Conservation (phyloP, 371 early-diverging fungal genomes). For the Mortierella sp. region DNA sequence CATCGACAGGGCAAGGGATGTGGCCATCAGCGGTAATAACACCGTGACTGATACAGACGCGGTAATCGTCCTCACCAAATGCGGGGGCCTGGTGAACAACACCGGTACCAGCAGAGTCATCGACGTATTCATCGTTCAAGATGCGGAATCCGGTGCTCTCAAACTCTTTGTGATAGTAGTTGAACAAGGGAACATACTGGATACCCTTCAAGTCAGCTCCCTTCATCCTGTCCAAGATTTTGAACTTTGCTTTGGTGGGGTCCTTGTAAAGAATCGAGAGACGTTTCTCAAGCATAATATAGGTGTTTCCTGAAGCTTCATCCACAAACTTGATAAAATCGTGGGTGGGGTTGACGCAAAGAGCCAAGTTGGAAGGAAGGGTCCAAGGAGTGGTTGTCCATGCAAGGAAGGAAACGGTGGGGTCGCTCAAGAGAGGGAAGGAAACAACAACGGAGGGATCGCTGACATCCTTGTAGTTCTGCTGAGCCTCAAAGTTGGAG, state of each 20-base stretch:
- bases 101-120: slow-evolving; percentile 98
- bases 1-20: slow-evolving; percentile 97
- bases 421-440: slow-evolving; percentile 94
- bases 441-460: slow-evolving; percentile 98
- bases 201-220: slow-evolving; percentile 92
- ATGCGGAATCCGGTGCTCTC: slow-evolving; percentile 91
- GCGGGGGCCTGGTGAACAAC: slow-evolving; percentile 99
- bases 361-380: slow-evolving; percentile 96
- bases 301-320: slow-evolving; percentile 82
- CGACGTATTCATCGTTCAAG: slow-evolving; percentile 94
- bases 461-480: slow-evolving; percentile 99
- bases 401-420: slow-evolving; percentile 87
- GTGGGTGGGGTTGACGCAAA: slow-evolving; percentile 95
- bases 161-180: slow-evolving; percentile 82
- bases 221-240: slow-evolving; percentile 82
- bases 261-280: slow-evolving; percentile 94
- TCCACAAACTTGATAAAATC: slow-evolving; percentile 97
- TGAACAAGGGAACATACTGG: slow-evolving; percentile 95
- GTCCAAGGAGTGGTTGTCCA: slow-evolving; percentile 99
- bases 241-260: slow-evolving; percentile 94
- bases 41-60: slow-evolving; percentile 90
- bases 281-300: slow-evolving; percentile 90
- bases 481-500: slow-evolving; percentile 99
- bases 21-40: slow-evolving; percentile 91
- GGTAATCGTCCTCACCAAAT: slow-evolving; percentile 99